Percentiles rank a stretch among this genome's conserved stretches.
Conservation (phyloP, 306 rosid genomes). For the Cucumis melo region DNA sequence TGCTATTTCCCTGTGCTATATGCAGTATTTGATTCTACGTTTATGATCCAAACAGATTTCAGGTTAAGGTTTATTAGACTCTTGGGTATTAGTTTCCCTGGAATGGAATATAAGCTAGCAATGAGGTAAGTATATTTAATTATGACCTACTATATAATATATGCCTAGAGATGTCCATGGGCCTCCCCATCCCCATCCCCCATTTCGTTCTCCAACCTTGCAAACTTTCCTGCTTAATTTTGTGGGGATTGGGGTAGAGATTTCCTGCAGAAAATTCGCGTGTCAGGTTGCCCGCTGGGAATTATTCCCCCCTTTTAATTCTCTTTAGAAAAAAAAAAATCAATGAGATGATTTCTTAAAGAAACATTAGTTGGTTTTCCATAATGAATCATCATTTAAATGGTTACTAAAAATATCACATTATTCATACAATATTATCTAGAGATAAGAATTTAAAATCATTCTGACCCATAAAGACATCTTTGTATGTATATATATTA, state of each 20-base stretch:
- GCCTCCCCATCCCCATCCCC: no score
- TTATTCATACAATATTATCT: background rate
- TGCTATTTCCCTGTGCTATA: background rate
- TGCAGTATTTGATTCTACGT: background rate
- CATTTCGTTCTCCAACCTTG: no score
- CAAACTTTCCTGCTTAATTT: background rate
- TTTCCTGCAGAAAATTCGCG: no score
- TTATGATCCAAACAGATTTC: conserved; percentile 38
- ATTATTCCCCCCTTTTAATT: no score
- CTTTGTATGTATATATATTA: no score
- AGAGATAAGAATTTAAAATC: no score
- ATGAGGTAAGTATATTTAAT: conserved; percentile 49
- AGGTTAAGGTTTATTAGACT: conserved; percentile 57
- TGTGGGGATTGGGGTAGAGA: background rate
- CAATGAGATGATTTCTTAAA: no score
- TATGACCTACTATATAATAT: background rate
- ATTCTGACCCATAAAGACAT: no score
- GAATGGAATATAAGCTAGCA: conserved; percentile 76
- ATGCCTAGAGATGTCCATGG: background rate
- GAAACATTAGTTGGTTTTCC: no score
- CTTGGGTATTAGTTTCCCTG: conserved; percentile 45
- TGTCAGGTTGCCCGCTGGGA: no score
- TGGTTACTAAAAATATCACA: background rate
- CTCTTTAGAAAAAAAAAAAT: background rate
- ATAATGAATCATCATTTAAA: background rate